Percentiles rank a stretch among this genome's conserved stretches.
Evolutionary conservation across 352 stramenopile species (phyloP).

Genomic region (Phytophthora vignae): DNA sequence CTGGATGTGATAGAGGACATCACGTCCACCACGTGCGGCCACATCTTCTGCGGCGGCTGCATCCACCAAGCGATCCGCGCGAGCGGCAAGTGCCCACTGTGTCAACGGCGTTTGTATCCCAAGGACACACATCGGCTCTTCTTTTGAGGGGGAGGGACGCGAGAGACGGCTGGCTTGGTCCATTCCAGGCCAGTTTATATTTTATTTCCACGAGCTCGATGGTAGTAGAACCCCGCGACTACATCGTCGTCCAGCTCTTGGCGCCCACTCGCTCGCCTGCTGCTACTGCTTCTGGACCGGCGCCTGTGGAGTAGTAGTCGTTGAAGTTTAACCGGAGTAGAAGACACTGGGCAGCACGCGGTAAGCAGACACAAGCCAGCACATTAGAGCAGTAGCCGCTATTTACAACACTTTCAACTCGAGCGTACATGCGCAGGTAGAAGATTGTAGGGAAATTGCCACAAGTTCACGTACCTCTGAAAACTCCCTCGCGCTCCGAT

Average conservation of each 20-base stretch:
- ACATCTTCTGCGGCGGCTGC: constrained; percentile 83
- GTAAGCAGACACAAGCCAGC: constrained; percentile 29
- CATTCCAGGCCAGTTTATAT: constrained; percentile 24
- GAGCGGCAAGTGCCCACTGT: constrained; percentile 81
- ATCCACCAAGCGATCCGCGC: constrained; percentile 74
- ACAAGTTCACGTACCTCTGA: constrained; percentile 45
- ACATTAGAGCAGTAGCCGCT: constrained; percentile 29
- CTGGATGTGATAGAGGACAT: constrained; percentile 82
- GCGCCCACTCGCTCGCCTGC: constrained; percentile 8
- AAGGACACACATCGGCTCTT: constrained; percentile 85
- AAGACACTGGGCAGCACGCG: constrained; percentile 50
- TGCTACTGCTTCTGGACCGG: constrained; percentile 9
- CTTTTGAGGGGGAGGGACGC: constrained; percentile 52
- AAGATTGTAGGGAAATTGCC: not conserved
- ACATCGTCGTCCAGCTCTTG: constrained; percentile 9
- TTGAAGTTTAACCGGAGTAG: constrained; percentile 73
- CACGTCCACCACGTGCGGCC: constrained; percentile 81
- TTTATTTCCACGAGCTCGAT: constrained; percentile 30
- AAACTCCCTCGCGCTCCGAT: constrained; percentile 48
- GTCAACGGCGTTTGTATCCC: constrained; percentile 61
- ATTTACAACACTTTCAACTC: constrained; percentile 26
- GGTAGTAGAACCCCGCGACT: constrained; percentile 18
- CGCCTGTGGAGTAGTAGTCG: constrained; percentile 42
- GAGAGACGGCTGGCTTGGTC: constrained; percentile 3
- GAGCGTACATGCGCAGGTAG: constrained; percentile 15